Evolutionary conservation across 78 protist genomes (phyloP), one percentile per base, ranked within the genome.

Genomic region (Chrysochromulina parva): DNA sequence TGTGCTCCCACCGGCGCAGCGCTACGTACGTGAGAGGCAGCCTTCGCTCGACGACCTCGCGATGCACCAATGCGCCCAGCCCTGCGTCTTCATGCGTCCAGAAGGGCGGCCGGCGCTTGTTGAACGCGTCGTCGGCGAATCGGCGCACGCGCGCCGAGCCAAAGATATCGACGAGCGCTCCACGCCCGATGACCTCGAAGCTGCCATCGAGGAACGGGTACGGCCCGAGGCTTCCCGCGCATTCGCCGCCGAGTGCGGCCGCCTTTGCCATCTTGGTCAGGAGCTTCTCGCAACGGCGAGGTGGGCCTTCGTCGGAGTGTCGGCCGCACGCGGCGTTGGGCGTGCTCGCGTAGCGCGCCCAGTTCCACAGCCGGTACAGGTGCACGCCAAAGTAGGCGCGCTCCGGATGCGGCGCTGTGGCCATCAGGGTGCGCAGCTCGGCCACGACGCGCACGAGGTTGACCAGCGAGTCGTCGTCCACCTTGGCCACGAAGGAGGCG

Each of bases 251-350:
- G 20, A 19, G n/a, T 19, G 20, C 26, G 17, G 16, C 6, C 7
- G 28, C 26, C 60, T 57, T 57, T 11, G 20, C 20, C 60, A 13
- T 57, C 60, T 57, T 13, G 60, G 20, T 57, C 60, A 13, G 6
- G 60, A 57, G 60, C 60, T 5, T 57, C 20, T 11, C 13, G 60
- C 60, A 13, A 5, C 13, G 60, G 20, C 13, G 60, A 5, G 78
- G 78, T 11, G 78, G 78, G 52, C 78, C 78, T 28, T 69, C 78
- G 2, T 69, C 78, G 78, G 16, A 5, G 50, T 69, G 78, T 3
- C 78, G 50, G 50, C 78, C 78, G 78, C 78, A 69, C 48, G 78
- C 78, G 24, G 78, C 78, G 50, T 69, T 69, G 26, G 78, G 78
- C 53, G 22, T 50, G 48, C 78, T 16, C n/a, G n/a, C 52, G 16